phyloP scores from a whole-genome alignment of 2,329 filamentous ascomycete species.

The Ophiosphaerella herpotricha region DNA sequence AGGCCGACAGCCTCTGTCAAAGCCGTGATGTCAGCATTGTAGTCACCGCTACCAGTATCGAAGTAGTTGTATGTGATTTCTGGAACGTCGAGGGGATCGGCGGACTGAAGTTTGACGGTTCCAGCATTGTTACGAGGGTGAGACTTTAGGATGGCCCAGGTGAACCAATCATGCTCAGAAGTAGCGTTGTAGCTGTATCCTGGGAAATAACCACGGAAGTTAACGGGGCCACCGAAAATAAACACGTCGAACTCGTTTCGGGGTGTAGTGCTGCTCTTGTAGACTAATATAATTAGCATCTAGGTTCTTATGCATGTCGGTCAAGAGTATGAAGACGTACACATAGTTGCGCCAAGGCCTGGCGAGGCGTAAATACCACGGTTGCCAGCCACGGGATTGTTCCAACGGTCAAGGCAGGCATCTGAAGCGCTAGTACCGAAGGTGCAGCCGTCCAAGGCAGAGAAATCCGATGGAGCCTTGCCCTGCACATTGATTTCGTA shows the following conservation, averaged over 20 bases:
- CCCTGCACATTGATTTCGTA: slow-evolving; percentile 57
- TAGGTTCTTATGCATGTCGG: no score
- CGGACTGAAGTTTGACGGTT: slow-evolving; percentile 63
- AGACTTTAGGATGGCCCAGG: slow-evolving; percentile 63
- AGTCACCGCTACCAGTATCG: slow-evolving; percentile 61
- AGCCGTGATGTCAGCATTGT: slow-evolving; percentile 60
- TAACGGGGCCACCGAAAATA: slow-evolving; percentile 59
- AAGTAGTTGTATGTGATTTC: slow-evolving; percentile 56
- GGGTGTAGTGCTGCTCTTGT: slow-evolving; percentile 49
- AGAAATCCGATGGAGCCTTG: slow-evolving; percentile 44
- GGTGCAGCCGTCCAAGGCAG: slow-evolving; percentile 48
- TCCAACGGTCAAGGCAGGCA: slow-evolving; percentile 52
- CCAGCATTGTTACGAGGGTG: slow-evolving; percentile 67
- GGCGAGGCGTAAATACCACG: slow-evolving; percentile 54
- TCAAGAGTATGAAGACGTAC: no score
- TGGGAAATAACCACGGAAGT: slow-evolving; percentile 62
- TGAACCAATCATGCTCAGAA: slow-evolving; percentile 53
- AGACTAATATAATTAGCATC: slow-evolving; percentile 13
- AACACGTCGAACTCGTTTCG: slow-evolving; percentile 60
- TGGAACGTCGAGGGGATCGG: slow-evolving; percentile 67
- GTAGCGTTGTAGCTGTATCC: slow-evolving; percentile 59
- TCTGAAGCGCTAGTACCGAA: slow-evolving; percentile 49
- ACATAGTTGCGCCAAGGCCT: slow-evolving; percentile 58
- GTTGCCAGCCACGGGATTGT: slow-evolving; percentile 49
- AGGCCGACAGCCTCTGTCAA: slow-evolving; percentile 60